Evolutionary conservation across 2,329 filamentous ascomycete species (phyloP).

Genomic region (Thielaviopsis cerberus): DNA sequence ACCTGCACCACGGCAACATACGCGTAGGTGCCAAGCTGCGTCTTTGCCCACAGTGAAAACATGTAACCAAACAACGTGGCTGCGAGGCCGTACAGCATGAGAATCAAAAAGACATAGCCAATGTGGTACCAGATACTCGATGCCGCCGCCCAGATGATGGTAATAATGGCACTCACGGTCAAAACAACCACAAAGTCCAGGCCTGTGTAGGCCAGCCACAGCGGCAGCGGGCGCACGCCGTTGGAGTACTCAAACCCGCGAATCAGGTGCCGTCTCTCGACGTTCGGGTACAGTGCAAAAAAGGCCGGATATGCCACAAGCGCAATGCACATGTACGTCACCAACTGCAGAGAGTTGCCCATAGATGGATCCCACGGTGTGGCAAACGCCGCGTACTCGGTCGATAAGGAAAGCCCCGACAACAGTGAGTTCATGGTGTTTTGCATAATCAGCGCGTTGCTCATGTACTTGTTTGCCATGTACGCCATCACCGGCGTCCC

Average conservation of each 20-base stretch:
- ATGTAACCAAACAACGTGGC: conserved; percentile 63
- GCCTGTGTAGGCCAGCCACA: conserved; percentile 66
- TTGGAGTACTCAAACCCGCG: conserved; percentile 81
- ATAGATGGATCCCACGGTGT: conserved; percentile 49
- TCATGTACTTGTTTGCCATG: conserved; percentile 41
- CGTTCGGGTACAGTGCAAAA: conserved; percentile 75
- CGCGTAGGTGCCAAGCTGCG: conserved; percentile 69
- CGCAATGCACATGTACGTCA: conserved; percentile 65
- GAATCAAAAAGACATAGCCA: conserved; percentile 64
- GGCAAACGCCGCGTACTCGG: conserved; percentile 58
- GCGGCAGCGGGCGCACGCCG: conserved; percentile 59
- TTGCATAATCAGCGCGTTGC: conserved; percentile 41
- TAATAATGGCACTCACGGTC: conserved; percentile 25
- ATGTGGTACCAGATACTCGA: conserved; percentile 57
- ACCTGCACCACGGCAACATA: conserved; percentile 63
- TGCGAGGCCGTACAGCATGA: conserved; percentile 63
- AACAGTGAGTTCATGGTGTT: conserved; percentile 49
- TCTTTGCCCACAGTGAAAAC: conserved; percentile 60
- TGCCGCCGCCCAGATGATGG: conserved; percentile 48
- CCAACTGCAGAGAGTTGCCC: conserved; percentile 58
- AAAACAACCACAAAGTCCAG: conserved; percentile 69
- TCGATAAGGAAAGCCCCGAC: conserved; percentile 48
- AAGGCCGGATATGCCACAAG: conserved; percentile 67
- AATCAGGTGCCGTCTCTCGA: conserved; percentile 61
- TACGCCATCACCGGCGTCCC: conserved; percentile 51